Base-by-base conservation (phyloP, 2,329 filamentous ascomycete genomes). In the Lecanicillium sp. region DNA sequence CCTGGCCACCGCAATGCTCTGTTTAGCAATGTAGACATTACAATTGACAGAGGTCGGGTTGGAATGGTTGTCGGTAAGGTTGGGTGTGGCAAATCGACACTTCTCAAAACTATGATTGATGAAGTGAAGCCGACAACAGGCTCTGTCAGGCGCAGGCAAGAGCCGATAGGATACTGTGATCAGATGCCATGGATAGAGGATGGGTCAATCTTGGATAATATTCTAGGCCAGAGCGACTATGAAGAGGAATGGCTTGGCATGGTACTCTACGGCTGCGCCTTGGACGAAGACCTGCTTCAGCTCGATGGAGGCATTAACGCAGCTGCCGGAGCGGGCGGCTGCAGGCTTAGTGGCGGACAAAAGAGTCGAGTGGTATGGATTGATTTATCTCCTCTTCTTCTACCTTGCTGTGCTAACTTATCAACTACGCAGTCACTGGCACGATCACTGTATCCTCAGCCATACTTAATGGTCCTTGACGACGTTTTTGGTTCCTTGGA, bases 261-360 rank as follows among this genome's bases (percentile, higher is more conserved):
- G 3, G 62, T 69, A 0, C 26, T 68, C 5, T 48, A 56, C 2
- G 59, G 60, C 1, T 70, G 67, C 24, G 60, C 60, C 0, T 44
- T 70, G 15, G 55, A 61, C 1, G 54, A 62, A 10, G 67, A 70
- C 27, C 53, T 70, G 6, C 32, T 53, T 0, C 42, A 48, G 4
- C 55, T 69, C 33, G 54, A 62, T 5, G 53, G 60, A 26, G 58
- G 64, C 6, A 63, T 67, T 44, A 49, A 59, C 3, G 69, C 66
- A 0, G 51, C 61, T n/a, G 61, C 71, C 45, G 70, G 71, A 3
- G 65, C 61, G 14, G 60, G 63, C 4, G 71, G 71, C 1, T 58
- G 69, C 9, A 62, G 58, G 5, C 52, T 74, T 1, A 72, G 69
- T 33, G 70, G 70, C 27, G 71, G 71, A 2, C 70, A 74, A 44